Base-by-base conservation (phyloP, 1,284 basidiomycete species). In the Hemileia vastatrix region DNA sequence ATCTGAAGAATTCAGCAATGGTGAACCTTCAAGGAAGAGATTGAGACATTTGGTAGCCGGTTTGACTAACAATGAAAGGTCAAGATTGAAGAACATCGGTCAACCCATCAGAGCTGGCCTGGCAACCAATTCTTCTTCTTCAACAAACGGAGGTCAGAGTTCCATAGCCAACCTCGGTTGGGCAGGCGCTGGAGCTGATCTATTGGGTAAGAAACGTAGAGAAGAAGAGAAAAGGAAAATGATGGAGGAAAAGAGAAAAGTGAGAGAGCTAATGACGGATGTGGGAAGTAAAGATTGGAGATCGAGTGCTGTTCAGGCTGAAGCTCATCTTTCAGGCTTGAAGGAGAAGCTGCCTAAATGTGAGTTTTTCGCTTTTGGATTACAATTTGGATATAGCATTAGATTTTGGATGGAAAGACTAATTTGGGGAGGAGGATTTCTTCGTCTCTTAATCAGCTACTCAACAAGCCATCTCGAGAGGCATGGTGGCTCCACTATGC, bases 111-210 rank as follows among this genome's bases (percentile, higher is more conserved):
- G 49, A 6, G 57, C 49, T 21, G 36, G 36, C 15, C 36, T 40
- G 36, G 36, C 11, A 40, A 15, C 11, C 15, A 9, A 40, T 11
- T 40, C 36, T 40, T 40, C 36, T 15, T 27, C 27, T 27, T 27
- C 27, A 27, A 27, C 27, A 27, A 40, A 40, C 15, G 8, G 9
- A 11, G 36, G 36, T 40, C 36, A 40, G 15, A 15, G 36, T 15
- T 40, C 36, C 8, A 65, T 31, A 60, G 66, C 24, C 64, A 66
- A 54, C 57, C 67, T 59, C 1, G 66, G 64, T 33, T 75, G 73
- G 73, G 73, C 73, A 32, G 73, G 73, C 27, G 71, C 72, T 1
- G 72, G 70, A 44, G 73, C 73, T 43, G 73, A 74, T 64, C 67
- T 75, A 64, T 67, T 75, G 24, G 73, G 74, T 61, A 69, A 69